Percentiles rank a stretch among this genome's conserved stretches.
Evolutionary conservation across 2,329 filamentous ascomycete species (phyloP).

Genomic region (Arthroderma uncinatum): DNA sequence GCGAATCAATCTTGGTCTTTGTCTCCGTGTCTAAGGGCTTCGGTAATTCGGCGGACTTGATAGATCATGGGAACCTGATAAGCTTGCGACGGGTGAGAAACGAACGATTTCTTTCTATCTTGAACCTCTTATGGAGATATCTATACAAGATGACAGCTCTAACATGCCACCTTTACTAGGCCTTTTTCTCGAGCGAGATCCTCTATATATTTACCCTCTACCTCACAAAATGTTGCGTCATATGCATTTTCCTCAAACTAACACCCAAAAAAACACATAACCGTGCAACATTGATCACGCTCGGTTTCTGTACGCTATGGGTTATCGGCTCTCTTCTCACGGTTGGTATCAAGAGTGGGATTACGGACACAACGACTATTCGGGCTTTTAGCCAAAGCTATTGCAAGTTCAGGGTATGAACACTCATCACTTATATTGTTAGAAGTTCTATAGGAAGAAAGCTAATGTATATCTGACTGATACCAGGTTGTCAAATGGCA

Average conservation of each 20-base stretch:
- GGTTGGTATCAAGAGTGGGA: slow-evolving; percentile 31
- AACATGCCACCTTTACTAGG: slow-evolving; percentile 14
- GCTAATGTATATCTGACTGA: neutral
- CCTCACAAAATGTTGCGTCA: slow-evolving; percentile 33
- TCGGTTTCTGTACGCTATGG: slow-evolving; percentile 30
- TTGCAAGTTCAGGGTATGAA: slow-evolving; percentile 2
- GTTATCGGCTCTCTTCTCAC: slow-evolving; percentile 32
- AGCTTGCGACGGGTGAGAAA: slow-evolving; percentile 21
- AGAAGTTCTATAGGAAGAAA: neutral
- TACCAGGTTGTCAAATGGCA: slow-evolving; percentile 25
- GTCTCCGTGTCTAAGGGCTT: slow-evolving; percentile 24
- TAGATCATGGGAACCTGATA: slow-evolving; percentile 17
- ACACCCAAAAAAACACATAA: slow-evolving; percentile 35
- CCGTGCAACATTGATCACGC: slow-evolving; percentile 25
- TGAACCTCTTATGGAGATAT: neutral
- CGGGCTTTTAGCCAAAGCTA: neutral
- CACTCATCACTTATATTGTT: neutral
- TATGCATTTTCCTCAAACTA: slow-evolving; percentile 36
- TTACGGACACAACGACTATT: neutral
- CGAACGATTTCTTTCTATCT: neutral
- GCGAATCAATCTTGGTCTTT: slow-evolving; percentile 26
- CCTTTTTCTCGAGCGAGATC: slow-evolving; percentile 31
- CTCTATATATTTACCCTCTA: slow-evolving; percentile 35
- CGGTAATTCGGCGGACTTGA: slow-evolving; percentile 24
- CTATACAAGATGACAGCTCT: neutral